Base-by-base conservation (phyloP, 495 filamentous ascomycete species). In the Trichoderma gamsii region DNA sequence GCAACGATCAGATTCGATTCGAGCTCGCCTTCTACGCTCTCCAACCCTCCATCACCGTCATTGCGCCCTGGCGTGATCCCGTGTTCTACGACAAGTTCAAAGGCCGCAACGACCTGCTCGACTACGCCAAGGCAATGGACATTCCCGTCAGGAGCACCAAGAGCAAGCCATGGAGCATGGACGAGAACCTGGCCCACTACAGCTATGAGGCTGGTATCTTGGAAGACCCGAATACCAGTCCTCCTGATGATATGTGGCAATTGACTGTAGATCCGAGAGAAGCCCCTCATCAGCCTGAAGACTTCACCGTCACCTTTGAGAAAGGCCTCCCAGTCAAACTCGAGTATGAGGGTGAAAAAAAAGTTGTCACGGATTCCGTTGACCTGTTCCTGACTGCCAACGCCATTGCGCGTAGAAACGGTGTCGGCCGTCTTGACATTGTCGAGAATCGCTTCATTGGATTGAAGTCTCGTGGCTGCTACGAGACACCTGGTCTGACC, bases 161-260 rank as follows among this genome's bases (percentile, higher is more conserved):
- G 84, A 83, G 87, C 69, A 90, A 91, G 79, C 92, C 92, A 64
- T 97, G 89, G 88, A 86, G 81, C 72, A 90, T 90, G 87, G 92
- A 96, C 71, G 91, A 92, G 79, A 97, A 97, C 82, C 80, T 95
- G 69, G 92, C 92, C 27, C 93, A 97, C 79, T 97, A 92, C 85
- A 86, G 81, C 63, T 97, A 96, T 76, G 93, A 97, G 82, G 90
- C 90, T 64, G 93, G 93, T 70, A 89, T 87, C 67, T 81, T 91
- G 56, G 90, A 92, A 79, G 84, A 91, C 74, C 86, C 84, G 49
- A 79, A 88, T 72, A 76, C 80, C 67, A 80, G 83, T 13, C 86
- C 92, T 41, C 89, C 91, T 67, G 80, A 85, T 70, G 88, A 96
- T 73, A 91, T 96, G 86, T 97, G 93, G 93, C 94, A 87, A 73